Percentiles rank a stretch among this genome's conserved stretches.
These are phyloP conservation scores for Sporothrix schenckii DNA, from an alignment of 2,329 filamentous ascomycete species.

Conservation along the genomic window DNA sequence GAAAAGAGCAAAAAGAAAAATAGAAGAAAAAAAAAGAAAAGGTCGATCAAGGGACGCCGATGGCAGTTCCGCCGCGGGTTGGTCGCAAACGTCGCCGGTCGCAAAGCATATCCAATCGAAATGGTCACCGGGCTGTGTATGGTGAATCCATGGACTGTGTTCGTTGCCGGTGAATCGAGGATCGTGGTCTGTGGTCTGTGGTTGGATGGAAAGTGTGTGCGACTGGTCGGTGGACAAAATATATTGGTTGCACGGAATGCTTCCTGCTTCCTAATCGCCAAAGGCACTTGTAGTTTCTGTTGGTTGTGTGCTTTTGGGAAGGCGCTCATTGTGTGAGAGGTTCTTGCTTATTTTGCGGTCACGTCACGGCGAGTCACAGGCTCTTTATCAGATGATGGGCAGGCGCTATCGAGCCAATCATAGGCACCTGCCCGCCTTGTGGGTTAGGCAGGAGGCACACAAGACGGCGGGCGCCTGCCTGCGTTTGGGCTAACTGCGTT, in stretches of 20 bases:
- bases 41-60: constrained; percentile 11
- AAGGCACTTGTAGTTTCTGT: neutral
- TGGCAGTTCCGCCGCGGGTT: constrained; percentile 22
- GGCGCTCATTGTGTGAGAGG: neutral
- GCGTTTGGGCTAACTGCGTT: neutral
- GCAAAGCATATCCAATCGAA: constrained; percentile 28
- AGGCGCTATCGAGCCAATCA: constrained; percentile 26
- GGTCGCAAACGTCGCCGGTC: constrained; percentile 20
- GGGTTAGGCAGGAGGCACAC: neutral
- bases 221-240: neutral
- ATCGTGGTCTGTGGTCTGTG: neutral
- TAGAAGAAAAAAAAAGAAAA: neutral
- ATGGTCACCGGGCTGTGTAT: neutral
- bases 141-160: constrained; percentile 8
- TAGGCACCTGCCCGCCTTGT: constrained; percentile 9
- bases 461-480: neutral
- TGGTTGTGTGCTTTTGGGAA: neutral
- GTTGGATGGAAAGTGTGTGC: constrained; percentile 1
- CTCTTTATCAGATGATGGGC: neutral
- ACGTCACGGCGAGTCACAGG: constrained; percentile 32
- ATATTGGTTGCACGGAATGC: neutral
- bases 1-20: neutral
- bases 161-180: neutral
- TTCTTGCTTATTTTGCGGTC: constrained; percentile 18
- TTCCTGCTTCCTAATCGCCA: neutral